Base-by-base conservation (phyloP, 495 filamentous ascomycete species). In the Cenococcum geophilum region DNA sequence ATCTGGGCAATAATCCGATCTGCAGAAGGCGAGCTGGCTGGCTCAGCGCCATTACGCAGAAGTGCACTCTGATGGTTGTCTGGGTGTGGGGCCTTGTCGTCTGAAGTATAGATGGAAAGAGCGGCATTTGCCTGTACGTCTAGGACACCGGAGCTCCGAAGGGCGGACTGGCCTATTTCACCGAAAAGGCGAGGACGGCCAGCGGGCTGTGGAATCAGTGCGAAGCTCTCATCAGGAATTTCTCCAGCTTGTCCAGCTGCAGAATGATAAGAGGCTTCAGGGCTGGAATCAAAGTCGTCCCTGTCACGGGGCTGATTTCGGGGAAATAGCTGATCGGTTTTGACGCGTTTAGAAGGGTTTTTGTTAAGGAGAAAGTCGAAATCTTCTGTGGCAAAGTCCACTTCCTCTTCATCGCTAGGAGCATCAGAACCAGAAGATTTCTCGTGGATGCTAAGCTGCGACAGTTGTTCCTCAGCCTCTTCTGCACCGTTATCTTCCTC, bases 141-240 rank as follows among this genome's bases (percentile, higher is more conserved):
- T 14, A 84, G 67, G 40, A 77, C 73, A 52, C 77, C 79, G 25
- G 83, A 83, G 73, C 86, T 92, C 21, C 82, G 79, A 3, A 93
- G 70, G 11, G 82, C 86, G 6, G 89, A 89, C 12, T 77, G 71
- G 25, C 82, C 83, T 53, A 96, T 86, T 71, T 96, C 90, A 0
- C 91, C 91, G 74, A 92, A 95, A 3, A 96, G 77, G 32, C 86
- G 83, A 54, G 45, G 14, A 9, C 42, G 52, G 6, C 57, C 37
- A 25, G 40, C n/a, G 14, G 40, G 40, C 40, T 55, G 57, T 32
- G 27, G 43, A 21, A 21, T 60, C 34, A 62, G 62, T 23, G 61
- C 11, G 20, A 65, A 50, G 35, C 53, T 73, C 21, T 77, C 69
- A 22, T 75, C 71, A 56, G 16, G 25, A n/a, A 5, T 37, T 37